Evolutionary conservation across 73 alveolate species (phyloP).

Genomic region (Paramecium primaurelia): DNA sequence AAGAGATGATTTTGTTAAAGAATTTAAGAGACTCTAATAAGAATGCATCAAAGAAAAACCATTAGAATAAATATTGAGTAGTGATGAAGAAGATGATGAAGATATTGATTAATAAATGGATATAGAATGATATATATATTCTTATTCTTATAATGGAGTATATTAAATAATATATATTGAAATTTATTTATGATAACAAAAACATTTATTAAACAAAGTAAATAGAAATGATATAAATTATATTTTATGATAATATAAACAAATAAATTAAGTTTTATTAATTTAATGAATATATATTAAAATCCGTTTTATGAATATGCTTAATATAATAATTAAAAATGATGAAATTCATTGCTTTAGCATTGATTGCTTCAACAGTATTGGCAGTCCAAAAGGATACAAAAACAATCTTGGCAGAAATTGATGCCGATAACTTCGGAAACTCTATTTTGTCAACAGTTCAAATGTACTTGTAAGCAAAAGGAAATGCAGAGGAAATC

Average conservation of each 20-base stretch:
- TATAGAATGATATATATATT: neutral
- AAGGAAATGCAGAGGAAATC: conserved; percentile 44
- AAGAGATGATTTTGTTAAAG: neutral
- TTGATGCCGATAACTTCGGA: conserved; percentile 52
- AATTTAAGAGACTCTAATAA: neutral
- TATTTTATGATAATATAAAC: neutral
- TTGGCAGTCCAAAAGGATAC: conserved; percentile 32
- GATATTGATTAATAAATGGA: neutral
- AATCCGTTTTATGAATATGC: conserved; percentile 39
- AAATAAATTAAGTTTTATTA: neutral
- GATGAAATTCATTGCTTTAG: conserved; percentile 22
- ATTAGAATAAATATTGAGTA: neutral
- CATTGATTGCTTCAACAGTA: neutral
- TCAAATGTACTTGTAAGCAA: conserved; percentile 31
- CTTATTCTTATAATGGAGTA: neutral
- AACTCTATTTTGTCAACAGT: conserved; percentile 43
- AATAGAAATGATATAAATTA: neutral
- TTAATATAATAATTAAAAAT: neutral
- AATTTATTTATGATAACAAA: neutral
- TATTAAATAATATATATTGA: neutral
- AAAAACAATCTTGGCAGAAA: conserved; percentile 39
- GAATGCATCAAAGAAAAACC: neutral
- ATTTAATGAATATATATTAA: neutral
- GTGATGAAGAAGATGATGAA: neutral
- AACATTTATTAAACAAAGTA: neutral